Evolutionary conservation across 1,284 basidiomycete species (phyloP).

Genomic region (Tylopilus sp.): DNA sequence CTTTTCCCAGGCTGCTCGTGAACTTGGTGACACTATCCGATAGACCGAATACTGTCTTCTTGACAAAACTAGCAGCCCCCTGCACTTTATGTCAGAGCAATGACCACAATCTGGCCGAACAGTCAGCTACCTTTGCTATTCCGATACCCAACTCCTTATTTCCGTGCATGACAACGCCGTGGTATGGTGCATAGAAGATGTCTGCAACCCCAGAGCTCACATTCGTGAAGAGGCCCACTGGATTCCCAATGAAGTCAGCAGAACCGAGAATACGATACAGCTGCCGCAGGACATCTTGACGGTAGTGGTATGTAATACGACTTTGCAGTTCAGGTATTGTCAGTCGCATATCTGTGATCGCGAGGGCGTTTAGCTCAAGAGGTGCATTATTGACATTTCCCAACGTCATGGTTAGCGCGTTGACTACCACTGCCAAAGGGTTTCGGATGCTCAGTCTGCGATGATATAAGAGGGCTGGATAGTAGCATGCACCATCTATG

Average conservation of each 20-base stretch:
- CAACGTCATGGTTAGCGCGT: constrained; percentile 94
- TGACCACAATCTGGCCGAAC: background rate
- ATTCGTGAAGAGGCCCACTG: constrained; percentile 96
- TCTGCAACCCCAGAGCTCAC: constrained; percentile 98
- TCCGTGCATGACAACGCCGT: constrained; percentile 95
- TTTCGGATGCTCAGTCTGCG: constrained; percentile 77
- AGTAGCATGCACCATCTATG: background rate
- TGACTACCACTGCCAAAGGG: constrained; percentile 89
- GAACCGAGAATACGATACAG: constrained; percentile 95
- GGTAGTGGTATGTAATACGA: constrained; percentile 89
- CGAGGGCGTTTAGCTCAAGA: constrained; percentile 91
- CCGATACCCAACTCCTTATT: constrained; percentile 94
- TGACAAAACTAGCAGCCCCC: constrained; percentile 97
- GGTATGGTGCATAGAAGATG: constrained; percentile 98
- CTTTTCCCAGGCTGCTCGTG: constrained; percentile 96
- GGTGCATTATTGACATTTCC: constrained; percentile 97
- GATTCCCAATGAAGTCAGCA: constrained; percentile 91
- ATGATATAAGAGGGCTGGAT: constrained; percentile 8
- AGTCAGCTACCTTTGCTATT: constrained; percentile 75
- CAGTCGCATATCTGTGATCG: constrained; percentile 91
- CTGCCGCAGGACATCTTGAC: constrained; percentile 90
- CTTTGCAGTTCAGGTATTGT: constrained; percentile 80
- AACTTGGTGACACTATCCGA: constrained; percentile 96
- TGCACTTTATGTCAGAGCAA: constrained; percentile 32
- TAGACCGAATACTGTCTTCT: constrained; percentile 97